Base-by-base conservation (phyloP, 805 yeast genomes). In the Hagleromyces aurorensis region DNA sequence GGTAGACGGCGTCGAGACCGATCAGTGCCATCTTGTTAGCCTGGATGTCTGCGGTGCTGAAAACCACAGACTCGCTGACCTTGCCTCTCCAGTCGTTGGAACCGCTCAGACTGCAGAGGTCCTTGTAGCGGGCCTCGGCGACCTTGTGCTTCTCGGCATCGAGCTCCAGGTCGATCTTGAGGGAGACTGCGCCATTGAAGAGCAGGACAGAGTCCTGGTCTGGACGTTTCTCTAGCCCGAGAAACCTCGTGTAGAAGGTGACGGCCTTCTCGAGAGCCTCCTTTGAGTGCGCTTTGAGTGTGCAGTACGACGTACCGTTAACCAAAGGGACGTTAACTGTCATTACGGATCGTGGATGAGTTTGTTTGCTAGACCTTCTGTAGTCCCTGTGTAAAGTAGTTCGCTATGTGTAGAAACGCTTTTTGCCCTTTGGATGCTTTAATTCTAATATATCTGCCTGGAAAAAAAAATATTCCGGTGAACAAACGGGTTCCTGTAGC, bases 221-320 rank as follows among this genome's bases (percentile, higher is more conserved):
- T 4, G 39, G 22, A 14, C 39, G 37, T 16, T 32, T 21, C 29
- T 41, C 40, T 23, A 44, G 27, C 13, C 33, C 42, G 34, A 44
- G 25, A 27, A 40, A 35, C 9, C 33, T 36, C 23, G 26, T 33
- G 28, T 81, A 82, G 57, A 81, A 82, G 18, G 53, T 48, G 24
- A 70, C 52, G n/a, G 84, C 61, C 20, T 64, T 50, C 21, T 59
- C 45, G 42, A 65, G 70, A 27, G 70, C 48, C n/a, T 46, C 50
- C 21, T 54, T 48, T 29, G 64, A 67, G 21, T 70, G 64, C 13
- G 85, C 81, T 39, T 64, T 63, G 29, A 72, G 58, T 19, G 64
- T 59, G 33, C 70, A 60, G 44, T 64, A 63, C 21, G 79, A 62
- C 16, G 71, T 62, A 26, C 77, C 78, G 50, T 72, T 74, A 38